Evolutionary conservation across 2,329 filamentous ascomycete genomes (phyloP).

Genomic region (Botrytis cinerea): DNA sequence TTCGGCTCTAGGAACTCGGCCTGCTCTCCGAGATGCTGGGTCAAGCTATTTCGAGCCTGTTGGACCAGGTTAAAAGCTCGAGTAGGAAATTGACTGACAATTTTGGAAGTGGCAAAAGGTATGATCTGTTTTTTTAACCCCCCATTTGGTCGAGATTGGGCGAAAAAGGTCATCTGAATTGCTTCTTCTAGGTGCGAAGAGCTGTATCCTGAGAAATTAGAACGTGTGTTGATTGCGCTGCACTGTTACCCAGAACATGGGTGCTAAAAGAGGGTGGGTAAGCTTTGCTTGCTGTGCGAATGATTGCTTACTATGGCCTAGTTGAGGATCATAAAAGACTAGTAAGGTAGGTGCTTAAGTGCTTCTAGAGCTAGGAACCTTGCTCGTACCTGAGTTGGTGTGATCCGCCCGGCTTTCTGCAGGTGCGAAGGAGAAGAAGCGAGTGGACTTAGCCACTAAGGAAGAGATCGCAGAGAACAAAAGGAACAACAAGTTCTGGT

Average conservation of each 20-base stretch:
- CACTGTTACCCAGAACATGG: conserved; percentile 3
- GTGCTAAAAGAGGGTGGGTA: conserved; percentile 5
- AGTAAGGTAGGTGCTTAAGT: neutral
- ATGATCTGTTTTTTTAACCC: neutral
- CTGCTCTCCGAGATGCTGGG: conserved; percentile 13
- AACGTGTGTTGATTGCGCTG: conserved; percentile 11
- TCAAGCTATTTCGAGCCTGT: conserved; percentile 2
- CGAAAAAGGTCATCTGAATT: conserved; percentile 17
- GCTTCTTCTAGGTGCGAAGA: conserved; percentile 12
- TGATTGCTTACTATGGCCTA: neutral
- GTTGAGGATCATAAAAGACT: neutral
- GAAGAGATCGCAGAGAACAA: conserved; percentile 18
- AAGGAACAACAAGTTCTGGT: conserved; percentile 21
- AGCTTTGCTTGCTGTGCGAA: conserved; percentile 7
- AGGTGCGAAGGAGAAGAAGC: conserved; percentile 21
- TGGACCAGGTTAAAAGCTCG: conserved; percentile 1
- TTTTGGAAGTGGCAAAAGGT: conserved; percentile 7
- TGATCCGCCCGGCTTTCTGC: conserved; percentile 28
- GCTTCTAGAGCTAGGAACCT: conserved; percentile 25
- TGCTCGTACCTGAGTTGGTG: conserved; percentile 34
- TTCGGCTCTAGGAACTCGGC: conserved; percentile 16
- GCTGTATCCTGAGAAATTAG: neutral
- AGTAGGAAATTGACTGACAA: conserved; percentile 19
- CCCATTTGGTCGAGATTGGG: conserved; percentile 9
- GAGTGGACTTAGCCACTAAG: conserved; percentile 13